Evolutionary conservation across 1,284 basidiomycete genomes (phyloP).

Genomic region (Leccinum holopus): DNA sequence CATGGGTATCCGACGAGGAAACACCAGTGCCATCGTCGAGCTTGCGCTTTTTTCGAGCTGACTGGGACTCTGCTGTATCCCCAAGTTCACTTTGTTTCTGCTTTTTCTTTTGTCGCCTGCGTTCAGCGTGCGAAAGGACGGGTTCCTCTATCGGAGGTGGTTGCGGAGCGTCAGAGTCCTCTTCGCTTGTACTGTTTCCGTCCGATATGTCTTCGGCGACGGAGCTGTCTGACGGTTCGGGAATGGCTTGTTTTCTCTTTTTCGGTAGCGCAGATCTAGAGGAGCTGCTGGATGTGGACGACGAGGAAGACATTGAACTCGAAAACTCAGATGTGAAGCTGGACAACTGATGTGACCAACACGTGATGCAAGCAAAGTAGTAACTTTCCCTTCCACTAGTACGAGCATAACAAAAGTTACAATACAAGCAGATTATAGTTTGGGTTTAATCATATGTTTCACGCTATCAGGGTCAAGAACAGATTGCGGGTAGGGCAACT

Average conservation of each 20-base stretch:
- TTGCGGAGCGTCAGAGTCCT: constrained; percentile 5
- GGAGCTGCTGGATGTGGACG: constrained; percentile 16
- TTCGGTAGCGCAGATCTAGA: constrained; percentile 12
- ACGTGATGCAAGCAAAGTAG: constrained; percentile 10
- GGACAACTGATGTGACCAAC: not conserved
- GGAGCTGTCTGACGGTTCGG: constrained; percentile 10
- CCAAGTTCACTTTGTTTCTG: constrained; percentile 26
- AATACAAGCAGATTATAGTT: constrained; percentile 29
- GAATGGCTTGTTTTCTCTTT: constrained; percentile 24
- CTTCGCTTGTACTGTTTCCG: constrained; percentile 11
- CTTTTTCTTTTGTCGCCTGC: constrained; percentile 59
- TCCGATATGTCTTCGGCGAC: constrained; percentile 7
- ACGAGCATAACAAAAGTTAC: not conserved
- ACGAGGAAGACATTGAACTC: constrained; percentile 15
- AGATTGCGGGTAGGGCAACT: constrained; percentile 64
- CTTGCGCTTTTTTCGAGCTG: constrained; percentile 47
- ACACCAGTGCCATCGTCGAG: constrained; percentile 40
- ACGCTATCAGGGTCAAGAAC: constrained; percentile 59
- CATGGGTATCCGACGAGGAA: not conserved
- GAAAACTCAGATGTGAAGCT: not conserved
- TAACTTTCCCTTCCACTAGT: not conserved
- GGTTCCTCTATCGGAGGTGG: constrained; percentile 17
- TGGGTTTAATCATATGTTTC: constrained; percentile 41
- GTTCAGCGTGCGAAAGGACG: constrained; percentile 72
- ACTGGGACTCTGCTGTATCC: constrained; percentile 3